Evolutionary conservation across 305 asterid species (phyloP).

Genomic region (Fraxinus latifolia): DNA sequence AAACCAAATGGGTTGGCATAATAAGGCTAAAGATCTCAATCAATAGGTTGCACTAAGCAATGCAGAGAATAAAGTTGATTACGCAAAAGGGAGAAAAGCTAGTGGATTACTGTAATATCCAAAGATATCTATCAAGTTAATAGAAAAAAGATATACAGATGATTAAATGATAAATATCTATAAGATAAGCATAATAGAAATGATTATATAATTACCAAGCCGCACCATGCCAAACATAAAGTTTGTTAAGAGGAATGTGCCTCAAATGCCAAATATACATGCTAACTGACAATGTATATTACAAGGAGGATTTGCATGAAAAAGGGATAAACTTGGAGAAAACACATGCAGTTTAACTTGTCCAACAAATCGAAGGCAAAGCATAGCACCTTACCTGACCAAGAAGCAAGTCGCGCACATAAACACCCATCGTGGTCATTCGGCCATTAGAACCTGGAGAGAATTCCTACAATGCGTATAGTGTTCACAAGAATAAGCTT

Average conservation of each 20-base stretch:
- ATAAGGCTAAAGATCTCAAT: background rate
- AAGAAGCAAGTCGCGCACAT: constrained; percentile 86
- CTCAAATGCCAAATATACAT: background rate
- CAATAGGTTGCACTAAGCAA: background rate
- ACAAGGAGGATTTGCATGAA: background rate
- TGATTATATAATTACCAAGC: background rate
- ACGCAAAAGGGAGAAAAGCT: background rate
- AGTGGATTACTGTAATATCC: background rate
- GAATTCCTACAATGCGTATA: constrained; percentile 59
- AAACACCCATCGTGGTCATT: constrained; percentile 93
- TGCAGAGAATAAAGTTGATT: background rate
- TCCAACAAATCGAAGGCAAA: background rate
- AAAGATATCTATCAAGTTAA: background rate
- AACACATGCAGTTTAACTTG: constrained; percentile 3
- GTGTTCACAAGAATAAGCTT: constrained; percentile 12
- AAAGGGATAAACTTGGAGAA: background rate
- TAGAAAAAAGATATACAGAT: background rate
- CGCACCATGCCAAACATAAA: background rate
- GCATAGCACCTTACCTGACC: constrained; percentile 68
- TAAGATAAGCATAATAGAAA: background rate
- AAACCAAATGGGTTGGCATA: background rate
- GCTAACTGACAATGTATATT: background rate
- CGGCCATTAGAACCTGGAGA: constrained; percentile 87
- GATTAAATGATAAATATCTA: background rate
- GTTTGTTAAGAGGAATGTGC: background rate